phyloP scores from a whole-genome alignment of 257 asterid genomes.

The Jaltomata sinuosa region DNA sequence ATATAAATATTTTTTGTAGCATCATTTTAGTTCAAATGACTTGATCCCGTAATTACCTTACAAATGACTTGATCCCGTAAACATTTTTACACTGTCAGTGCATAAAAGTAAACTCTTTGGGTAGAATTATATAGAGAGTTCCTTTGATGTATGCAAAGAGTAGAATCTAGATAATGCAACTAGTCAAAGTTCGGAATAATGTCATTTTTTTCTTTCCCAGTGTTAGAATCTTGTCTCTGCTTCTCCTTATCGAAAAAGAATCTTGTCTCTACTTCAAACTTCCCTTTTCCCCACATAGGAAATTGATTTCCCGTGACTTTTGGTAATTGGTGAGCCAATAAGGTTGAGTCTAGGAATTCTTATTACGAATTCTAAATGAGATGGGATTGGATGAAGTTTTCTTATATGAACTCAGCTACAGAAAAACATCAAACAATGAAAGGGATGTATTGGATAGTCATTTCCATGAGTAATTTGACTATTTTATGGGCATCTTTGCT shows the following conservation, averaged over 20 bases:
- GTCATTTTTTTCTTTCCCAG: neutral
- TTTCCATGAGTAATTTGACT: neutral
- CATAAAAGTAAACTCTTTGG: too few relatives aligned
- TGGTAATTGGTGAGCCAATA: neutral
- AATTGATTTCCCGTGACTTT: neutral
- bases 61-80: neutral
- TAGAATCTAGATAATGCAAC: neutral
- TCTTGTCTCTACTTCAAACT: neutral
- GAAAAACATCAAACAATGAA: neutral
- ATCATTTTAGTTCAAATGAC: neutral
- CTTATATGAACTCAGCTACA: neutral
- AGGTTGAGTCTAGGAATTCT: neutral
- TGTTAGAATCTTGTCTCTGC: neutral
- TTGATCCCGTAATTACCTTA: too few relatives aligned
- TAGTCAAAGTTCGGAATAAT: neutral
- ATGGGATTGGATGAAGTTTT: neutral
- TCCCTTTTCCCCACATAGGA: neutral
- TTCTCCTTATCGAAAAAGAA: neutral
- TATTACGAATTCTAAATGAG: neutral
- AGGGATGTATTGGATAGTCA: neutral
- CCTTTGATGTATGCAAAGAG: neutral
- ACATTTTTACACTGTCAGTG: too few relatives aligned
- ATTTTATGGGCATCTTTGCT: neutral
- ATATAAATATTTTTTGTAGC: neutral
- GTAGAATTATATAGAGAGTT: neutral